phyloP scores from a whole-genome alignment of 768 basidiomycete genomes.

The Trametes villosa region DNA sequence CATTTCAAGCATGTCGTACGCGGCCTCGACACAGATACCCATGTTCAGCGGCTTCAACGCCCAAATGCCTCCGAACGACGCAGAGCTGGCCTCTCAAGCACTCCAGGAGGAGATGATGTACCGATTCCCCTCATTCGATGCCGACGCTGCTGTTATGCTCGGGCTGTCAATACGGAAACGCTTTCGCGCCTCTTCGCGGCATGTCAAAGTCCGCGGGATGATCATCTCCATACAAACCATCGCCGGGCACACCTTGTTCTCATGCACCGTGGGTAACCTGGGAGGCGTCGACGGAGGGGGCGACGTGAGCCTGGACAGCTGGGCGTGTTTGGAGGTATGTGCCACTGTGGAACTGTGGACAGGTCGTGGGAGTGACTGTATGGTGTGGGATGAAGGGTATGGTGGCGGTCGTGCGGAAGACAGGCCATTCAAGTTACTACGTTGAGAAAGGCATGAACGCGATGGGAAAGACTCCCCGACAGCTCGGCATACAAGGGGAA shows the following conservation, averaged over 20 bases:
- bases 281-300: conserved; percentile 67
- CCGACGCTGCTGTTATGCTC: conserved; percentile 80
- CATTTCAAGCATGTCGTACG: conserved; percentile 14
- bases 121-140: conserved; percentile 75
- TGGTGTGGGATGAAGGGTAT: conserved; percentile 46
- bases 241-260: conserved; percentile 77
- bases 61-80: conserved; percentile 65
- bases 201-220: conserved; percentile 78
- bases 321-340: conserved; percentile 67
- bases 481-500: conserved; percentile 71
- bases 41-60: conserved; percentile 71
- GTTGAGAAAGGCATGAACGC: conserved; percentile 87
- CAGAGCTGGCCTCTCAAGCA: conserved; percentile 72
- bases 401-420: conserved; percentile 76
- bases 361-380: conserved; percentile 4
- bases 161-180: conserved; percentile 81
- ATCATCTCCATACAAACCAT: conserved; percentile 81
- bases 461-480: conserved; percentile 76
- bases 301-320: conserved; percentile 82
- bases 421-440: conserved; percentile 85
- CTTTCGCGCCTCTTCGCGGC: conserved; percentile 73
- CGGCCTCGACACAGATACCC: conserved; percentile 19
- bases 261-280: conserved; percentile 84
- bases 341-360: background rate
- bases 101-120: conserved; percentile 70